A percentile compares a stretch with the other conserved stretches of the same genome.
phyloP scores from a whole-genome alignment of 495 filamentous ascomycete genomes.

The Neurospora sp. region DNA sequence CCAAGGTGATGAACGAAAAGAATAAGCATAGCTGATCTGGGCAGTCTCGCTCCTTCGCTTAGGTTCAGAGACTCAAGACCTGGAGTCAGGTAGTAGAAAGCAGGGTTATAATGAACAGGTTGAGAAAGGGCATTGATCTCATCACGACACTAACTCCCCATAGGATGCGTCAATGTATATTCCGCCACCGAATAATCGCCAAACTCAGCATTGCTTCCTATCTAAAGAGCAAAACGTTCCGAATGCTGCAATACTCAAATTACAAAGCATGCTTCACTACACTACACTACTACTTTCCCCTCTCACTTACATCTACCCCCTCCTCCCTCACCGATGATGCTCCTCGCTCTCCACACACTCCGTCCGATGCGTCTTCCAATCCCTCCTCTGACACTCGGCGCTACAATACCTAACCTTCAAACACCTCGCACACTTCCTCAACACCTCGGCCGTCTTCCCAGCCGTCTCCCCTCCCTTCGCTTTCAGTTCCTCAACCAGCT shows the following conservation, averaged over 20 bases:
- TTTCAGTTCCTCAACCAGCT: slow-evolving; percentile 1
- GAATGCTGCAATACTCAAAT: too few species aligned
- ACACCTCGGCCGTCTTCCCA: neutral
- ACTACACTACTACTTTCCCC: neutral
- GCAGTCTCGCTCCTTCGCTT: too few species aligned
- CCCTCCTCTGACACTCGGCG: slow-evolving; percentile 25
- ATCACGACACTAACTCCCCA: neutral
- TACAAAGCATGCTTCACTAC: too few species aligned
- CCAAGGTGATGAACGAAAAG: too few species aligned
- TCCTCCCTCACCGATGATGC: neutral
- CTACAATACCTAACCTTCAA: slow-evolving; percentile 24
- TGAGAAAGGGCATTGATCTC: slow-evolving; percentile 1
- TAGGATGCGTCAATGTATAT: neutral
- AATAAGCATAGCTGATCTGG: too few species aligned
- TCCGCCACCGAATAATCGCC: too few species aligned
- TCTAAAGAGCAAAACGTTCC: too few species aligned
- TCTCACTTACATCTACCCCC: too few species aligned
- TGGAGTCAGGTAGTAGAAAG: too few species aligned
- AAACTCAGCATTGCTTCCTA: too few species aligned
- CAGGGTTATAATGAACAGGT: too few species aligned
- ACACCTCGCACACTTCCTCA: slow-evolving; percentile 23
- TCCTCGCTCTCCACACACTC: slow-evolving; percentile 17
- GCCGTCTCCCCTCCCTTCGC: neutral
- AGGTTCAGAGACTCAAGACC: too few species aligned
- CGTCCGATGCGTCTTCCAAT: slow-evolving; percentile 28